Conservation (phyloP, 768 basidiomycete species). For the Tricholoma terreum region DNA sequence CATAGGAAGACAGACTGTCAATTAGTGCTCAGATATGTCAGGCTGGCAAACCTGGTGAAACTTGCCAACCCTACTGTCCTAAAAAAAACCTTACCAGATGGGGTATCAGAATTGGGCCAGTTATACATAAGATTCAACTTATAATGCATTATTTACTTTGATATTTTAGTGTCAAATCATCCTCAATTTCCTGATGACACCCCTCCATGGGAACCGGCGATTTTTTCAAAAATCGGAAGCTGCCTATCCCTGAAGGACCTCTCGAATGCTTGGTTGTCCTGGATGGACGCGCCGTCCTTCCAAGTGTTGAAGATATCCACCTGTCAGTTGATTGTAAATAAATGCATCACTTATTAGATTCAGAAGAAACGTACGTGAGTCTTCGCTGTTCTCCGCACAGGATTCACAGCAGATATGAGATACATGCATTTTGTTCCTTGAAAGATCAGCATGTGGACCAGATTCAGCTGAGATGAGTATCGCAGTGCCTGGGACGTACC, state of each 20-base stretch:
- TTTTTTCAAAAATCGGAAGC: constrained; percentile 23
- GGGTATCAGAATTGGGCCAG: too few relatives aligned
- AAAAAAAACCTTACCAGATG: too few relatives aligned
- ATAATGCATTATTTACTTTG: too few relatives aligned
- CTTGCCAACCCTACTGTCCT: too few relatives aligned
- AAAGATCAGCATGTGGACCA: background rate
- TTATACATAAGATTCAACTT: too few relatives aligned
- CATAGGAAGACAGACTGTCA: too few relatives aligned
- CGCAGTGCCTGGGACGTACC: constrained; percentile 5
- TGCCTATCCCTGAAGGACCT: constrained; percentile 19
- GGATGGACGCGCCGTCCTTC: constrained; percentile 13
- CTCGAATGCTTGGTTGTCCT: constrained; percentile 16
- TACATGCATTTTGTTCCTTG: constrained; percentile 30
- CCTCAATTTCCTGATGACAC: too few relatives aligned
- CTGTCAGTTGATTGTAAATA: constrained; percentile 6
- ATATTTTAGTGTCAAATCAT: too few relatives aligned
- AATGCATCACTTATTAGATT: background rate
- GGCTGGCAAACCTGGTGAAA: too few relatives aligned
- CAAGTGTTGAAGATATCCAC: constrained; percentile 13
- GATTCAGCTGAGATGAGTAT: background rate
- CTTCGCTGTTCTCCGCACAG: constrained; percentile 36
- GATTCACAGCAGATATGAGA: constrained; percentile 30
- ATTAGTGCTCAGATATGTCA: too few relatives aligned
- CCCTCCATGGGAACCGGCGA: constrained; percentile 26
- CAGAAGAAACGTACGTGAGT: constrained; percentile 26